Percentiles rank a stretch among this genome's conserved stretches.
Evolutionary conservation across 768 basidiomycete species (phyloP).

Genomic region (Termitomyces sp.): DNA sequence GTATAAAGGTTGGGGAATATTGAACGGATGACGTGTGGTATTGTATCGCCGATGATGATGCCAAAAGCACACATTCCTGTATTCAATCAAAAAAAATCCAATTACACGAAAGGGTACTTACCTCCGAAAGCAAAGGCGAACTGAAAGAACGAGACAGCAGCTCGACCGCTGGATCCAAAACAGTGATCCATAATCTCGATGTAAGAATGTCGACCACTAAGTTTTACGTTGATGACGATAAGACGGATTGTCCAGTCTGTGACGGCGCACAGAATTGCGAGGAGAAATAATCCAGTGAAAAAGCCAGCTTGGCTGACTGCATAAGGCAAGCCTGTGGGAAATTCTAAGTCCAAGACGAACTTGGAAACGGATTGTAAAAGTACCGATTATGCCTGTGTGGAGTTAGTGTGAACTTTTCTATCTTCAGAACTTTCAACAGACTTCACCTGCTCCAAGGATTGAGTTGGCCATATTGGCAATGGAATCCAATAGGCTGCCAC

Average conservation of each 20-base stretch:
- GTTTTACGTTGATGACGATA: constrained; percentile 92
- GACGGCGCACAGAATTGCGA: constrained; percentile 72
- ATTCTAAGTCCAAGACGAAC: constrained; percentile 7
- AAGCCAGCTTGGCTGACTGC: constrained; percentile 94
- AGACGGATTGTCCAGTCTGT: constrained; percentile 99
- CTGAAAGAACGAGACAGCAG: constrained; percentile 94
- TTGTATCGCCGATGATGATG: constrained; percentile 96
- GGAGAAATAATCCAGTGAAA: constrained; percentile 77
- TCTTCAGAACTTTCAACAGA: constrained; percentile 14
- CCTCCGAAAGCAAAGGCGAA: constrained; percentile 98
- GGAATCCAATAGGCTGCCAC: constrained; percentile 75
- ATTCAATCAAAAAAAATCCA: constrained; percentile 2
- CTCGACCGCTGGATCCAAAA: constrained; percentile 88
- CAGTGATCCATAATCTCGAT: constrained; percentile 93
- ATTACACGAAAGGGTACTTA: constrained; percentile 23
- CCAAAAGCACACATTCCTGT: constrained; percentile 97
- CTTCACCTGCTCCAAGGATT: constrained; percentile 84
- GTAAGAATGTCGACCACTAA: constrained; percentile 88
- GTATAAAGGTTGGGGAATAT: constrained; percentile 67
- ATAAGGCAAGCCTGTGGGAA: constrained; percentile 75
- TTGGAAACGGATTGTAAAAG: background rate
- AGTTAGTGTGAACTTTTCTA: constrained; percentile 1
- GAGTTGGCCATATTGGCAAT: constrained; percentile 95
- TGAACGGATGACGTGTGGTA: constrained; percentile 89
- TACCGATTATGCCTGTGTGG: constrained; percentile 23